A percentile compares a stretch with the other conserved stretches of the same genome.
Conservation (phyloP, 2,329 filamentous ascomycete species). For the Aspergillus piperis region DNA sequence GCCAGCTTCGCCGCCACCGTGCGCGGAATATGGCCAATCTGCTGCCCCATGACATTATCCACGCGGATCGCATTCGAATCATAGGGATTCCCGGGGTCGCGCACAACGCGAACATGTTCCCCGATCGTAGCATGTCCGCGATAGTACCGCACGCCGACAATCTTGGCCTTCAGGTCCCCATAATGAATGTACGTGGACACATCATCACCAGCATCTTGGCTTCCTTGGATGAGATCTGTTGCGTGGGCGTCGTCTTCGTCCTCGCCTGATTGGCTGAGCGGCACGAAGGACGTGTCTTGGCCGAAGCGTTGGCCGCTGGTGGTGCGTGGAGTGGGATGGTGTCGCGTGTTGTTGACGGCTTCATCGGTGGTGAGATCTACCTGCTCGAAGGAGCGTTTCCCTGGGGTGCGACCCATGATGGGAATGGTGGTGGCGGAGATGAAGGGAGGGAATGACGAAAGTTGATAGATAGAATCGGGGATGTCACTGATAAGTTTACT, state of each 20-base stretch:
- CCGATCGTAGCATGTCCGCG: slow-evolving; percentile 62
- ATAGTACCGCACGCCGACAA: slow-evolving; percentile 66
- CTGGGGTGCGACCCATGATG: slow-evolving; percentile 16
- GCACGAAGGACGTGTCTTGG: slow-evolving; percentile 30
- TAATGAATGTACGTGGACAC: slow-evolving; percentile 41
- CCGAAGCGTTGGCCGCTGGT: slow-evolving; percentile 32
- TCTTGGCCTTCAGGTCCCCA: slow-evolving; percentile 52
- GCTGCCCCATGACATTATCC: slow-evolving; percentile 70
- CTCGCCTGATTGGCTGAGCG: slow-evolving; percentile 31
- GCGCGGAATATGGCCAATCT: slow-evolving; percentile 78
- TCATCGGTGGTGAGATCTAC: slow-evolving; percentile 33
- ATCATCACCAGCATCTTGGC: slow-evolving; percentile 37
- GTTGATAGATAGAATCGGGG: not conserved
- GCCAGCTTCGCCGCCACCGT: slow-evolving; percentile 70
- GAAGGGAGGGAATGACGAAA: too few species aligned
- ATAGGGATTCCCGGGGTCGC: slow-evolving; percentile 70
- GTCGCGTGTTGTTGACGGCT: slow-evolving; percentile 8
- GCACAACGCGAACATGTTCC: slow-evolving; percentile 62
- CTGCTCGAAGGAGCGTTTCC: slow-evolving; percentile 27
- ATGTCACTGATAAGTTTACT: not conserved
- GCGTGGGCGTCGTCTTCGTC: slow-evolving; percentile 43
- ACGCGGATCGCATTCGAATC: slow-evolving; percentile 77
- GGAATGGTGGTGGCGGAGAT: not conserved
- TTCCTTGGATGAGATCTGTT: slow-evolving; percentile 32
- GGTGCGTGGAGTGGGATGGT: slow-evolving; percentile 10